Percentiles rank a stretch among this genome's conserved stretches.
phyloP scores from a whole-genome alignment of 2,329 filamentous ascomycete species.

The Botryotinia convoluta region DNA sequence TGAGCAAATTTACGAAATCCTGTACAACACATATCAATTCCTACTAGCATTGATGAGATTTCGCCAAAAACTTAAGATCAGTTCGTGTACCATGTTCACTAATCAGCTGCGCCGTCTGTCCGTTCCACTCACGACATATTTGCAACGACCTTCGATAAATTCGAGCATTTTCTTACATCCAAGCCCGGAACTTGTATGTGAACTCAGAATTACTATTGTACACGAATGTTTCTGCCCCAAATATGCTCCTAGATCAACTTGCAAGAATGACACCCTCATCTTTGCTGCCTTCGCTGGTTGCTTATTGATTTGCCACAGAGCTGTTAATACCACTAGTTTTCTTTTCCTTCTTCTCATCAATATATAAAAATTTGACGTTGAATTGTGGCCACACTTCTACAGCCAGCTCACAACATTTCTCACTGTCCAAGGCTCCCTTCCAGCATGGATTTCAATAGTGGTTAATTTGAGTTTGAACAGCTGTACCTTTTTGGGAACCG shows the following conservation, averaged over 20 bases:
- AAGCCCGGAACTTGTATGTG: background rate
- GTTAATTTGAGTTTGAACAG: background rate
- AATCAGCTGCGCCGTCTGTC: background rate
- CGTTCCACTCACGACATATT: background rate
- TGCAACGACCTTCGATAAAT: background rate
- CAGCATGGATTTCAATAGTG: background rate
- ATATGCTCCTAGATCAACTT: background rate
- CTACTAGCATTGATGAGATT: background rate
- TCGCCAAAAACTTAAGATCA: background rate
- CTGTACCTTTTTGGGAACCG: background rate
- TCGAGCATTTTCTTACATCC: background rate
- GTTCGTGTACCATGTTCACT: no score
- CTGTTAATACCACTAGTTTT: background rate
- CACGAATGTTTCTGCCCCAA: background rate
- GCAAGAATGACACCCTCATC: background rate
- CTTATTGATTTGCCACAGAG: background rate
- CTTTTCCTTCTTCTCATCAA: background rate
- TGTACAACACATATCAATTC: background rate
- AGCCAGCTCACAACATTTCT: background rate
- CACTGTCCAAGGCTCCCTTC: background rate
- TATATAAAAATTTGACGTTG: background rate
- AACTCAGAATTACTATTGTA: background rate
- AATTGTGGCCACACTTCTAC: background rate
- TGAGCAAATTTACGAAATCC: background rate
- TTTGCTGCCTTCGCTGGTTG: background rate